Conservation (phyloP, 768 basidiomycete species). For the Clavulina sp. region DNA sequence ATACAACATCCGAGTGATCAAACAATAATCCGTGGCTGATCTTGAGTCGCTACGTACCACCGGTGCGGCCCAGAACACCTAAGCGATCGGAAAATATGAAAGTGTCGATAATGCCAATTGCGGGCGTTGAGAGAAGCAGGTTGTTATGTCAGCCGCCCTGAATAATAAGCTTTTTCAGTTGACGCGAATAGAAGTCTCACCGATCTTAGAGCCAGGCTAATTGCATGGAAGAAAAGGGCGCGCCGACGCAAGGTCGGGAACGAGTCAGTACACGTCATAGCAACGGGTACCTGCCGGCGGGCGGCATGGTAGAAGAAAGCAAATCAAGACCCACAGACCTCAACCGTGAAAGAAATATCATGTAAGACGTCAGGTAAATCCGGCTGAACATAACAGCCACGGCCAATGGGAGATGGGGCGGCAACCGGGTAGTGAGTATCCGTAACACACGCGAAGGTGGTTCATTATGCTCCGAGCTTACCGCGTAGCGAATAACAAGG, state of each 20-base stretch:
- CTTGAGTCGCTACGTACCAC: constrained; percentile 12
- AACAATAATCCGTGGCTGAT: not conserved
- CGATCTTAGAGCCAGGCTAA: constrained; percentile 8
- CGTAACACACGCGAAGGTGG: constrained; percentile 1
- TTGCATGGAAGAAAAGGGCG: not conserved
- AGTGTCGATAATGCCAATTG: too few relatives aligned
- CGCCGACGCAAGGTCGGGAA: too few relatives aligned
- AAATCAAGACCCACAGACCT: not conserved
- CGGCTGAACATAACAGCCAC: constrained; percentile 30
- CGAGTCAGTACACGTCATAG: not conserved
- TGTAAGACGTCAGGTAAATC: constrained; percentile 79
- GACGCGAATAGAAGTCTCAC: not conserved
- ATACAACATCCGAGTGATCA: constrained; percentile 42
- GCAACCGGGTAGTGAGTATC: too few relatives aligned
- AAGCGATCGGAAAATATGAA: constrained; percentile 64
- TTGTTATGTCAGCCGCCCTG: too few relatives aligned
- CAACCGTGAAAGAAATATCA: constrained; percentile 50
- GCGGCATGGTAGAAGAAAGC: too few relatives aligned
- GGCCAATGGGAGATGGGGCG: too few relatives aligned
- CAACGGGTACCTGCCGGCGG: too few relatives aligned
- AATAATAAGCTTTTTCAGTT: too few relatives aligned
- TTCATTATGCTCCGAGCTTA: too few relatives aligned
- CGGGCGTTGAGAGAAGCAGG: too few relatives aligned
- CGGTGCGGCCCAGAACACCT: constrained; percentile 36
- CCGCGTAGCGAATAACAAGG: constrained; percentile 17